These are phyloP conservation scores for Kurtzmaniella natalensis DNA, from an alignment of 1,139 yeast species.

Conservation along the genomic window DNA sequence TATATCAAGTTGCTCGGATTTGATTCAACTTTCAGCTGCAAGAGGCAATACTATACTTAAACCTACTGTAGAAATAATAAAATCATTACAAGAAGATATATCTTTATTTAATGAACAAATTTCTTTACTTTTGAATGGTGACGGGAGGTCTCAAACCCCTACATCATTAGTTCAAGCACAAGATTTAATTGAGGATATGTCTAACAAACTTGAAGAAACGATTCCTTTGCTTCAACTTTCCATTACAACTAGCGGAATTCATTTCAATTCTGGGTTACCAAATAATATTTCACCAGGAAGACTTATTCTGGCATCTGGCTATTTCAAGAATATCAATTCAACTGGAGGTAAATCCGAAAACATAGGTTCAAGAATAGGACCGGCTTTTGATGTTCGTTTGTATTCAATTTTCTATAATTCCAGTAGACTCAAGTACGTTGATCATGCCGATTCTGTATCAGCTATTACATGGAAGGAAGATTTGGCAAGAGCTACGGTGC, in stretches of 20 bases:
- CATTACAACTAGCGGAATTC: conserved; percentile 67
- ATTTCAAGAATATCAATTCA: conserved; percentile 28
- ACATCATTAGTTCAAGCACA: conserved; percentile 48
- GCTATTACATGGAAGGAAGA: conserved; percentile 74
- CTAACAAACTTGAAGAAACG: conserved; percentile 58
- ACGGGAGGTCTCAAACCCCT: conserved; percentile 27
- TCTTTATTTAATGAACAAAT: conserved; percentile 54
- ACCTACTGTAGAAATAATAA: conserved; percentile 53
- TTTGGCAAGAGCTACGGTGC: conserved; percentile 38
- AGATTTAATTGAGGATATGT: conserved; percentile 41
- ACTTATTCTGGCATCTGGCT: conserved; percentile 58
- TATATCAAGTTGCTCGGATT: conserved; percentile 64
- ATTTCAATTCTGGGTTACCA: conserved; percentile 48
- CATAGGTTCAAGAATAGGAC: conserved; percentile 37
- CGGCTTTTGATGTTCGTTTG: conserved; percentile 53
- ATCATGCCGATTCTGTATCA: conserved; percentile 15
- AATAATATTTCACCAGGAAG: conserved; percentile 61
- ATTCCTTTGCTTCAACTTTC: conserved; percentile 69
- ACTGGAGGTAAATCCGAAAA: conserved; percentile 4
- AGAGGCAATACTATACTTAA: conserved; percentile 66
- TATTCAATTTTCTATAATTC: conserved; percentile 68
- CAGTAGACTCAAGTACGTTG: conserved; percentile 36
- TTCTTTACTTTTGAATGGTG: conserved; percentile 21
- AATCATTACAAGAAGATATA: conserved; percentile 55
- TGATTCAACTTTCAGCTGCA: conserved; percentile 64